Conservation (phyloP, 176 grass and related monocot species). For the Cenchrus fungigraminus region DNA sequence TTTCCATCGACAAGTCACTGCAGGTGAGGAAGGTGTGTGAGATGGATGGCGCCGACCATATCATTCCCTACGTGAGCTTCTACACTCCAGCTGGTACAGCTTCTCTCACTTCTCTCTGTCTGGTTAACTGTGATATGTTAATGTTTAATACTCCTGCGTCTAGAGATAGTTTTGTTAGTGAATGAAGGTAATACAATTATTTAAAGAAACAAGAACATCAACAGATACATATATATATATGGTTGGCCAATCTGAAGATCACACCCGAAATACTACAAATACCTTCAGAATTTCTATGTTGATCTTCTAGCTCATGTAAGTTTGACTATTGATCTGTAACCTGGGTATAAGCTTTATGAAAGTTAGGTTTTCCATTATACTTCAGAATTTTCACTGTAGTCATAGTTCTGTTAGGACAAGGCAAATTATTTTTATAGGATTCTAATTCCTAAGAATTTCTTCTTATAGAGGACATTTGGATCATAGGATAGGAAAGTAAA, state of each 20-base stretch:
- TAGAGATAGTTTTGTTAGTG: background rate
- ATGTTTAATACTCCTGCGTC: background rate
- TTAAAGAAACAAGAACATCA: background rate
- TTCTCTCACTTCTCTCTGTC: background rate
- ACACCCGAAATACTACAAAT: background rate
- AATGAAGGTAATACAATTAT: background rate
- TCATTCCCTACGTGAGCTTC: conserved; percentile 16
- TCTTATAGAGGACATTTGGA: too few species aligned
- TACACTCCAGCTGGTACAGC: background rate
- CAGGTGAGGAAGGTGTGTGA: background rate
- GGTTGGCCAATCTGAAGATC: background rate
- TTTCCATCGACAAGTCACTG: background rate
- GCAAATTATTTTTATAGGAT: too few species aligned
- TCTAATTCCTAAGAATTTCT: too few species aligned
- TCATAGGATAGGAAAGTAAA: too few species aligned
- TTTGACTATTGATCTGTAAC: background rate
- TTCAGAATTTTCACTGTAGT: background rate
- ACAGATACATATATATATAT: background rate
- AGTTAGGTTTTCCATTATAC: background rate
- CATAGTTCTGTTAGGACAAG: background rate
- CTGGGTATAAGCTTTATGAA: background rate
- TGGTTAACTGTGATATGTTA: background rate
- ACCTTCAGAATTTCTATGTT: background rate
- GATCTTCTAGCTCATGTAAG: background rate
- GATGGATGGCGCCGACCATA: background rate